A percentile compares a stretch with the other conserved stretches of the same genome.
phyloP scores from a whole-genome alignment of 805 yeast species.

The Jamesozyma jinghongensis region DNA sequence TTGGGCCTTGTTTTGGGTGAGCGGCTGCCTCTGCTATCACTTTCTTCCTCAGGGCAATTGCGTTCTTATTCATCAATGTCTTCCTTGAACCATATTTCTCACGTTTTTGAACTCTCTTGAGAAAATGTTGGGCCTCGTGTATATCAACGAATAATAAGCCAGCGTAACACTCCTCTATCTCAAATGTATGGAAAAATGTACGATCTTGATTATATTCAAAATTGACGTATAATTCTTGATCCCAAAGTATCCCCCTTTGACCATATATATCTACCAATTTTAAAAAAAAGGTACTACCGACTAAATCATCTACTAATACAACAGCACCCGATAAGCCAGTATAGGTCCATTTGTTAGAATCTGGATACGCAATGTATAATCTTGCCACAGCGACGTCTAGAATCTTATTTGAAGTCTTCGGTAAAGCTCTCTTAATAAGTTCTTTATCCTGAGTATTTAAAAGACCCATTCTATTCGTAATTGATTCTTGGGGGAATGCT shows the following conservation, averaged over 20 bases:
- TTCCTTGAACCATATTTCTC: constrained; percentile 81
- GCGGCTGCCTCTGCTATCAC: constrained; percentile 45
- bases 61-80: constrained; percentile 78
- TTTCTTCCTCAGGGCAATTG: constrained; percentile 67
- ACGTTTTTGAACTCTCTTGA: constrained; percentile 62
- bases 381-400: constrained; percentile 87
- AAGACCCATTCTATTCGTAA: constrained; percentile 27
- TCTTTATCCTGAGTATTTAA: constrained; percentile 65
- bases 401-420: constrained; percentile 79
- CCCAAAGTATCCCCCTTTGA: constrained; percentile 87
- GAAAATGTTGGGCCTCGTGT: constrained; percentile 77
- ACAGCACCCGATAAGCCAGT: constrained; percentile 89
- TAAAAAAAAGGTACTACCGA: constrained; percentile 87
- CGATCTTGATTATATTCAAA: constrained; percentile 91
- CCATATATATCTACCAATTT: constrained; percentile 82
- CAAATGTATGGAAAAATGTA: constrained; percentile 90
- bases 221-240: constrained; percentile 84
- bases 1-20: constrained; percentile 60
- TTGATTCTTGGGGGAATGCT: too few relatives aligned
- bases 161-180: constrained; percentile 77
- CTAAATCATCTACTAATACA: constrained; percentile 79
- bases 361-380: constrained; percentile 83
- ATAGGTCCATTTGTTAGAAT: constrained; percentile 68
- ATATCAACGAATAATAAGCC: constrained; percentile 88
- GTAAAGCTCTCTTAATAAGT: constrained; percentile 78